These are phyloP conservation scores for Lepiota subincarnata DNA, from an alignment of 768 basidiomycete genomes.

Conservation along the genomic window DNA sequence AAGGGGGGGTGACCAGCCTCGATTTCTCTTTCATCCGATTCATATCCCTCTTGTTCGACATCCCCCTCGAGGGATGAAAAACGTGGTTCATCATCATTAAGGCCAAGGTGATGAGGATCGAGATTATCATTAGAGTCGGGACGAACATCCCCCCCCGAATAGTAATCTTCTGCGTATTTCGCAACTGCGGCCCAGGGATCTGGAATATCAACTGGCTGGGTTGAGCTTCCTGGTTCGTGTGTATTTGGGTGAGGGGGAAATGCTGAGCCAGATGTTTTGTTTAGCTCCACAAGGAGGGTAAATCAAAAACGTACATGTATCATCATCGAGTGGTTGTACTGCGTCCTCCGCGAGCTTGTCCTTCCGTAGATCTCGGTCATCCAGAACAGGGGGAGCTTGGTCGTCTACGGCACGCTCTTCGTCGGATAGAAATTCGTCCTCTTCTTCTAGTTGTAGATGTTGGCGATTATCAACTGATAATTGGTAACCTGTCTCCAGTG, in stretches of 20 bases:
- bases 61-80: conserved; percentile 2
- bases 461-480: background rate
- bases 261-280: conserved; percentile 17
- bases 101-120: conserved; percentile 25
- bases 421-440: conserved; percentile 19
- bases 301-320: conserved; percentile 24
- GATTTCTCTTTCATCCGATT: conserved; percentile 9
- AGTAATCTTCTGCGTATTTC: conserved; percentile 34
- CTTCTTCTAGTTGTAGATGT: conserved; percentile 13
- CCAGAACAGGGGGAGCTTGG: conserved; percentile 11
- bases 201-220: conserved; percentile 22
- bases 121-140: conserved; percentile 9
- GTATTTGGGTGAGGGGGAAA: conserved; percentile 16
- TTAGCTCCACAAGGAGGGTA: background rate
- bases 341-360: conserved; percentile 18
- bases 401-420: conserved; percentile 14
- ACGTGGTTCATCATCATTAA: conserved; percentile 6
- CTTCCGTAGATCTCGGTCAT: background rate
- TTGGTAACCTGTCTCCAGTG: no score
- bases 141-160: conserved; percentile 38
- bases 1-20: background rate
- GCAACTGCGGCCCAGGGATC: conserved; percentile 32
- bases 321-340: conserved; percentile 27
- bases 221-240: background rate
- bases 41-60: conserved; percentile 12